Conservation (phyloP, 768 basidiomycete genomes). For the Hygrocybe punicea region DNA sequence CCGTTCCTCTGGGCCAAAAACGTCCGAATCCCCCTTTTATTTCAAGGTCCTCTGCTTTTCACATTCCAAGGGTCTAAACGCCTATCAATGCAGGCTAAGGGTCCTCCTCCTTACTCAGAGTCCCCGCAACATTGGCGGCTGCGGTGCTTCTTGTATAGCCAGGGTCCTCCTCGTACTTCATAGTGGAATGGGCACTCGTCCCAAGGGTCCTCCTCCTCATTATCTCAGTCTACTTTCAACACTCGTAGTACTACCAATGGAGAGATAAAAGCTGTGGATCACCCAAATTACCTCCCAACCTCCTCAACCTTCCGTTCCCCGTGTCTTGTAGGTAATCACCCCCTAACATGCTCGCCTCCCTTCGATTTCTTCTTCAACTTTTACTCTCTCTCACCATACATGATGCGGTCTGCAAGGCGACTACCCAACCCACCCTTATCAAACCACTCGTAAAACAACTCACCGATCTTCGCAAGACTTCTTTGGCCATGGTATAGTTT, state of each 20-base stretch:
- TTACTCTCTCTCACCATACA: background rate
- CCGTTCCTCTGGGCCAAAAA: no score
- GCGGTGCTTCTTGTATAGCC: no score
- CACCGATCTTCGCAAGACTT: background rate
- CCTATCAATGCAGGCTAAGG: no score
- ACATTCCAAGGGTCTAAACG: no score
- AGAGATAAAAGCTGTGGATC: background rate
- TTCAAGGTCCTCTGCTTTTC: no score
- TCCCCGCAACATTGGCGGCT: no score
- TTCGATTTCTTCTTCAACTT: background rate
- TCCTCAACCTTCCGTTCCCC: background rate
- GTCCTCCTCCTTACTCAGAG: no score
- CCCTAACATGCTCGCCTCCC: background rate
- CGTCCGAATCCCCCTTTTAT: no score
- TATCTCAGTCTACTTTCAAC: background rate
- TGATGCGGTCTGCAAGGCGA: background rate
- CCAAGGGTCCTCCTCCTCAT: no score
- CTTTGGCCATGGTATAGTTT: background rate
- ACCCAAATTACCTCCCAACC: no score
- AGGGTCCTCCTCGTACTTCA: no score
- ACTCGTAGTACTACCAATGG: background rate
- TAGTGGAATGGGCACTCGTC: no score
- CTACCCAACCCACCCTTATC: background rate
- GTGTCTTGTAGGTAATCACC: background rate
- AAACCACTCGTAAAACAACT: background rate